Conservation (phyloP, 371 early-diverging fungal genomes). For the Mortierella sp. region DNA sequence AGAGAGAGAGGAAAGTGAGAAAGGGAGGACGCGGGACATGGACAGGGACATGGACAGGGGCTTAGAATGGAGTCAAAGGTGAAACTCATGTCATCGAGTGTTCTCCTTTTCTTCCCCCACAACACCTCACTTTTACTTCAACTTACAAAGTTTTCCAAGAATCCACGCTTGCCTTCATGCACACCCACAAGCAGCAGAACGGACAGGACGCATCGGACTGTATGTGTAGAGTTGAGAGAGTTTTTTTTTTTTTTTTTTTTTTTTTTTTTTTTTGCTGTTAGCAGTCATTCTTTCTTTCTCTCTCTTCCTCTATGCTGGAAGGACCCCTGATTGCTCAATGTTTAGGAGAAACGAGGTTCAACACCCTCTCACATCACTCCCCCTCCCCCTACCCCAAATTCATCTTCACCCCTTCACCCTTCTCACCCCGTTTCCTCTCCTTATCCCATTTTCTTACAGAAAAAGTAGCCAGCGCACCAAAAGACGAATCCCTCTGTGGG, state of each 20-base stretch:
- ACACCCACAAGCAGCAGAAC: slow-evolving; percentile 25
- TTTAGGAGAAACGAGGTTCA: background rate
- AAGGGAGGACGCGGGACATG: background rate
- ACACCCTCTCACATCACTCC: no score
- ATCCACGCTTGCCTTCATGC: slow-evolving; percentile 30
- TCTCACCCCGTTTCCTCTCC: no score
- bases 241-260: no score
- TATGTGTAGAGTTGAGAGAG: background rate
- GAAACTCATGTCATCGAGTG: no score
- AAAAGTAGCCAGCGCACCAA: slow-evolving; percentile 52
- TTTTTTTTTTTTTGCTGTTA: no score
- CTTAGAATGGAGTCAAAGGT: background rate
- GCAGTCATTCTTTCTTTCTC: background rate
- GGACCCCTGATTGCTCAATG: background rate
- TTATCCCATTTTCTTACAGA: slow-evolving; percentile 33
- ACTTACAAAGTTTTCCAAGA: slow-evolving; percentile 43
- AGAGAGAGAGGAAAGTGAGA: background rate
- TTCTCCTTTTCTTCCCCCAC: no score
- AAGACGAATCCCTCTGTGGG: slow-evolving; percentile 51
- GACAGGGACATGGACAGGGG: background rate
- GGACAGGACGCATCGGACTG: slow-evolving; percentile 39
- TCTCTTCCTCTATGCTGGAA: background rate
- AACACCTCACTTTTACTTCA: background rate
- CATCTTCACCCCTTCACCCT: no score
- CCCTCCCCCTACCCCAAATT: no score